Evolutionary conservation across 108 stramenopile genomes (phyloP), one percentile per base, ranked within the genome.

Genomic region (Cylindrotheca closterium): DNA sequence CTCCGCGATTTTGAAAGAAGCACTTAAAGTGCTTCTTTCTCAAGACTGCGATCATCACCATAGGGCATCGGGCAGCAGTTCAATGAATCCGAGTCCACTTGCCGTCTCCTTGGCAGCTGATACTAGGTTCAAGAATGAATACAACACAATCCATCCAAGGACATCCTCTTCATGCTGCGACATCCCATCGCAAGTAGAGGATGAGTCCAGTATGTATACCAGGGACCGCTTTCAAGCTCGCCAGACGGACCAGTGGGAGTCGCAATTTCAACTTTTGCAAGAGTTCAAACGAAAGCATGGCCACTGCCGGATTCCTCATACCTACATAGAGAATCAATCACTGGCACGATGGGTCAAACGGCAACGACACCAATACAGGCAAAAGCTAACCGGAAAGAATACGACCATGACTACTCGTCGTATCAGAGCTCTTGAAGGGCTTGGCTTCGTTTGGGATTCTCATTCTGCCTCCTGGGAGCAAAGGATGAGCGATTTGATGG

Each of bases 381-480:
- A 71, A 10, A 58, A 65, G 59, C 24, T 22, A 28, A 54, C 53
- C 15, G 70, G 70, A 1, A 30, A 47, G 19, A 34, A 45, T 22
- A 52, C 52, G 4, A 60, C 58, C 8, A 55, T 77, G 2, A 65
- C 70, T 21, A 22, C 31, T 26, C 70, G 71, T 28, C 64, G 76
- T 23, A 29, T 65, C 1, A 30, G 31, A 34, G 31, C 22, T n/a
- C 32, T 77, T n/a, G 58, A 77, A 12, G 58, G 61, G 25, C 1
- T 75, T 0, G 51, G 42, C 5, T 74, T 74, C 49, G 59, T 56
- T 2, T 74, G 73, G 73, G 55, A 63, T 51, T 27, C 29, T 31
- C 71, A 73, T 22, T 51, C 57, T 5, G 73, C 69, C n/a, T 21
- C 48, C 0, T 77, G 76, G 76, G 54, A 74, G 26, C 30, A 67